A percentile compares a stretch with the other conserved stretches of the same genome.
Evolutionary conservation across 305 asterid species (phyloP).

Genomic region (Euphrasia arctica): DNA sequence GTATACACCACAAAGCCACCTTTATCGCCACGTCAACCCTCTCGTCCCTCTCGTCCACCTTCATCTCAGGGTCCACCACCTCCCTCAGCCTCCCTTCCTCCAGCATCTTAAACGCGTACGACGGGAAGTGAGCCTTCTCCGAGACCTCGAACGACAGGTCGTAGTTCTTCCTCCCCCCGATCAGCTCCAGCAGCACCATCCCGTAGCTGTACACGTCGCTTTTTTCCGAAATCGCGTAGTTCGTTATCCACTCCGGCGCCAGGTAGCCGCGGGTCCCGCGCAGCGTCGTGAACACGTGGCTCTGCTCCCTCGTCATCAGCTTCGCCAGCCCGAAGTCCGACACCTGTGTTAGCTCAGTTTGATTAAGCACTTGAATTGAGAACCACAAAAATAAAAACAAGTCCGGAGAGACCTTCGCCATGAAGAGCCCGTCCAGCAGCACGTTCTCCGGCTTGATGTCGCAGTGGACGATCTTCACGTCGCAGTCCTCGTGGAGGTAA

Average conservation of each 20-base stretch:
- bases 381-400: no score
- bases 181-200: conserved; percentile 69
- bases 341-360: conserved; percentile 31
- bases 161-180: conserved; percentile 73
- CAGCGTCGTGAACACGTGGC: conserved; percentile 63
- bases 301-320: conserved; percentile 65
- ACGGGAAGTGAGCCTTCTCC: conserved; percentile 58
- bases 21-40: conserved; percentile 46
- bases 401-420: conserved; percentile 48
- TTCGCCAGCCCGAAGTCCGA: conserved; percentile 90
- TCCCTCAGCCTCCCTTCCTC: conserved; percentile 60
- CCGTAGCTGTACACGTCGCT: conserved; percentile 82
- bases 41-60: conserved; percentile 45
- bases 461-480: conserved; percentile 76
- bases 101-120: conserved; percentile 60
- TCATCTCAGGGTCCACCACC: conserved; percentile 45
- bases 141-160: conserved; percentile 44
- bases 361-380: no score
- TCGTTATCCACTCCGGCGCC: conserved; percentile 89
- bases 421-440: conserved; percentile 60
- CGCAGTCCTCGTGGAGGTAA: conserved; percentile 74
- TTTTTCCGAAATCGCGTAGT: conserved; percentile 70
- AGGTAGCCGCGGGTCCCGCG: conserved; percentile 86
- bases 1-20: conserved; percentile 81
- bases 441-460: conserved; percentile 86